Evolutionary conservation across 352 stramenopile genomes (phyloP), one percentile per base, ranked within the genome.

Genomic region (Phytophthora sansomeana): DNA sequence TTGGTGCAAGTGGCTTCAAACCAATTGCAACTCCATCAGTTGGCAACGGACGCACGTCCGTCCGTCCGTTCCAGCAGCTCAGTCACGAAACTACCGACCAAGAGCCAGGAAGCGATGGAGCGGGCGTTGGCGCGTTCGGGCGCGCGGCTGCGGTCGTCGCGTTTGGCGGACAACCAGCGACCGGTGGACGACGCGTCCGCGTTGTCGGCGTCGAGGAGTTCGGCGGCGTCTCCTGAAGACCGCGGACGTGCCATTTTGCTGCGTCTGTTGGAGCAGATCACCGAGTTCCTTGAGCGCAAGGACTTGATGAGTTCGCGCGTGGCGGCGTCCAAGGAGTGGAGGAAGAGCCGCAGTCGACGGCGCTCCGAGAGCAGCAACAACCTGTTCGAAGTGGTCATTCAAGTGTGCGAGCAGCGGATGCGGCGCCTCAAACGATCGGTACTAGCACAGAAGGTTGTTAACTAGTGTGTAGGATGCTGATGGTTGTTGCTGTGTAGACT

Each of bases 351-450:
- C 29, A 76, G 68, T 67, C 63, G 53, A 35, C 58, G 63, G 6
- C 56, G 30, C 17, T 49, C 55, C 1, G 63, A 72, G 43, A 46
- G 44, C 55, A 72, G 35, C 58, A 75, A 73, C 48, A 77, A 81
- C 17, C 50, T 88, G 43, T 87, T 90, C 19, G 60, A 77, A 14
- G 71, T 80, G 10, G 72, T 91, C 7, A 65, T 79, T 11, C 70
- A 74, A 17, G 81, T 90, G 16, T 91, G 80, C 47, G 78, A 90
- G 48, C 58, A 81, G 28, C 78, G 83, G 39, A 81, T 87, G 56
- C 62, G 74, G 28, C 65, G 62, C 1, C 64, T 90, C 9, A 59
- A 72, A 57, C 57, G 57, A 39, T 63, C 68, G 49, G 67, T 67
- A 69, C 7, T 17, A 46, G 9, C 7, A 11, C 19, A 13, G 26